phyloP scores from a whole-genome alignment of 2,329 filamentous ascomycete genomes.

The Anisogramma anomala region DNA sequence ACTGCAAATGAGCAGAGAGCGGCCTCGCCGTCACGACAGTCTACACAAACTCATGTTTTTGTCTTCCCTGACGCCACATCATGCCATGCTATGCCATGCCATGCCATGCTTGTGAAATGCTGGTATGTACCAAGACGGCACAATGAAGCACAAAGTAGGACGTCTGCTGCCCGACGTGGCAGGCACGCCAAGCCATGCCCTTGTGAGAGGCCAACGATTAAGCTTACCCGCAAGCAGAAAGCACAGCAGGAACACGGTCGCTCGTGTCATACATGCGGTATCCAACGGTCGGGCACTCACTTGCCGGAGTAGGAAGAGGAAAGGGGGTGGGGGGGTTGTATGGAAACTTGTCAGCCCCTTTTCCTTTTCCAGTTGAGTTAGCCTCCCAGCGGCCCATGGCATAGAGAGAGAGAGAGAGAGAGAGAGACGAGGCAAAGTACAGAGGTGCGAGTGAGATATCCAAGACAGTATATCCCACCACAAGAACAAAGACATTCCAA shows the following conservation, averaged over 20 bases:
- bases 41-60: too few species aligned
- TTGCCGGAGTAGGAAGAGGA: too few species aligned
- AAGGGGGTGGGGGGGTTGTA: constrained; percentile 6
- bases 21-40: too few species aligned
- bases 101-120: too few species aligned
- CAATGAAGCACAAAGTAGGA: constrained; percentile 4
- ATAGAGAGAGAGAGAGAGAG: too few species aligned
- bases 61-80: not conserved
- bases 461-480: not conserved
- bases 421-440: too few species aligned
- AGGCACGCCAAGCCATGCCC: constrained; percentile 1
- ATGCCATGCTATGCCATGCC: too few species aligned
- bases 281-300: too few species aligned
- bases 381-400: not conserved
- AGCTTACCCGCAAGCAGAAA: not conserved
- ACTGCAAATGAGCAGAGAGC: too few species aligned
- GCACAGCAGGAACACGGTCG: not conserved
- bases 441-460: constrained; percentile 3
- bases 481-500: not conserved
- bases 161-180: not conserved
- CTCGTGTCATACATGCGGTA: constrained; percentile 1
- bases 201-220: not conserved
- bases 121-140: too few species aligned
- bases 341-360: constrained; percentile 4
- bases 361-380: not conserved